Evolutionary conservation across 495 filamentous ascomycete species (phyloP).

Genomic region (Penicillium flavigenum): DNA sequence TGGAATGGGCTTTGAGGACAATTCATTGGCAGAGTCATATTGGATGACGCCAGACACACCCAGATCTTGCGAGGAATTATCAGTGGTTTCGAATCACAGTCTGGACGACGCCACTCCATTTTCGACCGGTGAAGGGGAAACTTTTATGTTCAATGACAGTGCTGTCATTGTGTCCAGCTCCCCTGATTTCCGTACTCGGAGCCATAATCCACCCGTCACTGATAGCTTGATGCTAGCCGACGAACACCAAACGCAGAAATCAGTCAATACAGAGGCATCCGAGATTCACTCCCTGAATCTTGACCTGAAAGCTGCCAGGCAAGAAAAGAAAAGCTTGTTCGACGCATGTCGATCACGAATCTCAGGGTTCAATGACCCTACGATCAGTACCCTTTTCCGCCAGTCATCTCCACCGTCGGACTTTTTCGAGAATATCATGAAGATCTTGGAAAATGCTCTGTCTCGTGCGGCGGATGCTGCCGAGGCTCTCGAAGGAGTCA

Average conservation of each 20-base stretch:
- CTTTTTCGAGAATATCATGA: slow-evolving; percentile 38
- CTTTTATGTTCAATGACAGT: slow-evolving; percentile 37
- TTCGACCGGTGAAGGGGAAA: slow-evolving; percentile 26
- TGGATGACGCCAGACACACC: slow-evolving; percentile 25
- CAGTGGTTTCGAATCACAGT: slow-evolving; percentile 13
- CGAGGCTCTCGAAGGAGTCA: slow-evolving; percentile 39
- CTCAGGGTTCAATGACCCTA: slow-evolving; percentile 32
- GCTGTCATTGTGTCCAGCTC: slow-evolving; percentile 38
- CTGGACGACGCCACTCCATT: slow-evolving; percentile 3
- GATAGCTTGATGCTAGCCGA: slow-evolving; percentile 24
- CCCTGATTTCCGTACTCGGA: slow-evolving; percentile 30
- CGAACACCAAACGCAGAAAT: slow-evolving; percentile 15
- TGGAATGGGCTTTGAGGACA: slow-evolving; percentile 28
- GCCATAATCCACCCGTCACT: slow-evolving; percentile 13
- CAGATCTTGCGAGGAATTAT: slow-evolving; percentile 22
- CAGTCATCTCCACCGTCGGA: slow-evolving; percentile 40
- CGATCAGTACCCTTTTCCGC: slow-evolving; percentile 34
- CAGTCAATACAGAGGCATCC: slow-evolving; percentile 16
- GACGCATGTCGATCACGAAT: slow-evolving; percentile 40
- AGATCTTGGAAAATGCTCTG: slow-evolving; percentile 36
- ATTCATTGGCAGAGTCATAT: slow-evolving; percentile 24
- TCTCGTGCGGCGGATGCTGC: slow-evolving; percentile 39
- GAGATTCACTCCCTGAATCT: slow-evolving; percentile 28
- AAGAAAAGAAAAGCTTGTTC: slow-evolving; percentile 43
- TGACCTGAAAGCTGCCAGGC: slow-evolving; percentile 40